These are phyloP conservation scores for Nectriaceae sp. DNA, from an alignment of 2,329 filamentous ascomycete genomes.

Conservation along the genomic window DNA sequence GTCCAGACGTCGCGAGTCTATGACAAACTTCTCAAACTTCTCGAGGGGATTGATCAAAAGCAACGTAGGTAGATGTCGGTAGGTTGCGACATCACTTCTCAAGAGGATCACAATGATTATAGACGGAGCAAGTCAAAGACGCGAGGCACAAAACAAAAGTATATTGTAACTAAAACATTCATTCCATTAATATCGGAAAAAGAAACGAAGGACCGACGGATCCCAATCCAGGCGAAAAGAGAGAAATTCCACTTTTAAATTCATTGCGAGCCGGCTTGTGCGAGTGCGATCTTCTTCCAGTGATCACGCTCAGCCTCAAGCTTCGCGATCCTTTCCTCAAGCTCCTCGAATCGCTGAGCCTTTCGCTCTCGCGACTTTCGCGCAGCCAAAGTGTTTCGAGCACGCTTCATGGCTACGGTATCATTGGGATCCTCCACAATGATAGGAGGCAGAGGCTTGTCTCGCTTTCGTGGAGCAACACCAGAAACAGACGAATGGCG, in stretches of 20 bases:
- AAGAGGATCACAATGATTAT: too few relatives aligned
- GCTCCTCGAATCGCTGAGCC: conserved; percentile 70
- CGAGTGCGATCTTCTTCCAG: conserved; percentile 61
- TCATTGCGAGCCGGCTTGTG: conserved; percentile 38
- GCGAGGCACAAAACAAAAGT: too few relatives aligned
- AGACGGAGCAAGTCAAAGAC: too few relatives aligned
- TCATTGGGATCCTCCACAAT: conserved; percentile 74
- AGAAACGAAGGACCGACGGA: conserved; percentile 26
- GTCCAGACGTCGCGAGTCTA: too few relatives aligned
- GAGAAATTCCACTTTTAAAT: conserved; percentile 34
- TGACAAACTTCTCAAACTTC: too few relatives aligned
- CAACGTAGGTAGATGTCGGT: too few relatives aligned
- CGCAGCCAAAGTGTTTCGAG: conserved; percentile 89
- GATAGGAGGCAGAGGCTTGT: conserved; percentile 80
- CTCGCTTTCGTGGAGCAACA: conserved; percentile 72
- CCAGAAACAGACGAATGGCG: conserved; percentile 72
- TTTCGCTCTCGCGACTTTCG: conserved; percentile 91
- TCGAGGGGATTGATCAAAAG: too few relatives aligned
- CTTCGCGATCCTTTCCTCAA: conserved; percentile 73
- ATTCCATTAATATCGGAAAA: background rate
- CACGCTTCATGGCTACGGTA: conserved; percentile 83
- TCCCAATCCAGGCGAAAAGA: conserved; percentile 23
- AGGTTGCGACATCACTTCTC: too few relatives aligned
- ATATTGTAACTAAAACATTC: background rate
- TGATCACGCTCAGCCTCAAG: conserved; percentile 67